phyloP scores from a whole-genome alignment of 371 early-diverging fungal genomes.

The Apophysomyces sp. region DNA sequence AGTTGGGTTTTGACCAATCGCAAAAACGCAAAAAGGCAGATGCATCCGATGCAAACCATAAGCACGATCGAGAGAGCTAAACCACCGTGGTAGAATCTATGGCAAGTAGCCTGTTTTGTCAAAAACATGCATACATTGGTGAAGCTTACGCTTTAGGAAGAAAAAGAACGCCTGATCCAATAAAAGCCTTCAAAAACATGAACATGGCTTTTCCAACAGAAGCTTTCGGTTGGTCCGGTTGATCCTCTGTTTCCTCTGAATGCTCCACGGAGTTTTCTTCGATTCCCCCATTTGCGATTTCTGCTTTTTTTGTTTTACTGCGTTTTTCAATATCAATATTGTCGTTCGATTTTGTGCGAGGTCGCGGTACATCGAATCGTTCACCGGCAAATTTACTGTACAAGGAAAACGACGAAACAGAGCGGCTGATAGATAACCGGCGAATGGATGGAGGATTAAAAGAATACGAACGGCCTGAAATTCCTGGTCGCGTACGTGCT shows the following conservation, averaged over 20 bases:
- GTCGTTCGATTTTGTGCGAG: neutral
- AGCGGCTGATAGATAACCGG: constrained; percentile 20
- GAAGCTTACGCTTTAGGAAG: constrained; percentile 63
- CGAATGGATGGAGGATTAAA: neutral
- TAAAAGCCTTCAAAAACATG: constrained; percentile 75
- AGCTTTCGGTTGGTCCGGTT: constrained; percentile 34
- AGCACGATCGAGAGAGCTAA: constrained; percentile 23
- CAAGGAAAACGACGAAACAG: constrained; percentile 26
- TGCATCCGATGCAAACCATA: constrained; percentile 23
- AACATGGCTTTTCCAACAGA: constrained; percentile 70
- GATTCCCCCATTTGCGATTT: constrained; percentile 11
- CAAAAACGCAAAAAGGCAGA: constrained; percentile 30
- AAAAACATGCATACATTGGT: neutral
- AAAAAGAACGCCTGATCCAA: constrained; percentile 69
- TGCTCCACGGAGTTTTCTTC: constrained; percentile 3
- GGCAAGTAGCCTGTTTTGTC: neutral
- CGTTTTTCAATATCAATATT: neutral
- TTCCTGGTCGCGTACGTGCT: neutral
- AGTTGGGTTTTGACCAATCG: constrained; percentile 32
- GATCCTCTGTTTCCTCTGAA: constrained; percentile 3
- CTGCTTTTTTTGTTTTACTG: neutral
- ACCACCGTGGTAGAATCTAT: constrained; percentile 31
- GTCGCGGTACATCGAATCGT: constrained; percentile 10
- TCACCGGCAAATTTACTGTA: constrained; percentile 40
- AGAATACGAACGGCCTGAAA: neutral